Evolutionary conservation across 2,329 filamentous ascomycete genomes (phyloP).

Genomic region (Immersiporthe knoxdaviesiana): DNA sequence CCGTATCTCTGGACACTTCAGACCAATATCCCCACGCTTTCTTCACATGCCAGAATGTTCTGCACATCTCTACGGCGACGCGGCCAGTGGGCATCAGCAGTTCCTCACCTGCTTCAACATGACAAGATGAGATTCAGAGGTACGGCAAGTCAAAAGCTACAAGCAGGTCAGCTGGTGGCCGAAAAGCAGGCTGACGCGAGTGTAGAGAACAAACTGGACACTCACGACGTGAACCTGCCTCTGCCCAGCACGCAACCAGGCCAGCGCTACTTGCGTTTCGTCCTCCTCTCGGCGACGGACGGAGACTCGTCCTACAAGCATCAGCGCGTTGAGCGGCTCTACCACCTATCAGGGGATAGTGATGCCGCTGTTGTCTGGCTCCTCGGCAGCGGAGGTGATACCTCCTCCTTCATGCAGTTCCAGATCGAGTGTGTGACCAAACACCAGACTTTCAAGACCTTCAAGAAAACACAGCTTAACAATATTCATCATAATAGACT

Average conservation of each 20-base stretch:
- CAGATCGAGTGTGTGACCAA: slow-evolving; percentile 46
- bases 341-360: slow-evolving; percentile 44
- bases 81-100: slow-evolving; percentile 41
- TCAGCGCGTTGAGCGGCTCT: slow-evolving; percentile 46
- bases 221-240: slow-evolving; percentile 51
- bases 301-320: slow-evolving; percentile 35
- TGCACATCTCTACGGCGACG: slow-evolving; percentile 45
- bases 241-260: slow-evolving; percentile 31
- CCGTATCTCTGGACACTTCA: not conserved
- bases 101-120: slow-evolving; percentile 36
- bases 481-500: slow-evolving; percentile 36
- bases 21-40: not conserved
- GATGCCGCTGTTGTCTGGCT: slow-evolving; percentile 51
- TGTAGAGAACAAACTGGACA: slow-evolving; percentile 46
- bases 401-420: slow-evolving; percentile 45
- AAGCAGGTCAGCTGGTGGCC: not conserved
- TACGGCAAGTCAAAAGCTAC: not conserved
- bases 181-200: slow-evolving; percentile 13
- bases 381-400: slow-evolving; percentile 39
- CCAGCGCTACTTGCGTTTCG: slow-evolving; percentile 39
- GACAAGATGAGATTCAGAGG: slow-evolving; percentile 34
- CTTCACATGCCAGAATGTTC: slow-evolving; percentile 37
- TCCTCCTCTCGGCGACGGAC: slow-evolving; percentile 47
- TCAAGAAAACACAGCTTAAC: not conserved
- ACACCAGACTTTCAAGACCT: not conserved